Evolutionary conservation across 2,329 filamentous ascomycete genomes (phyloP).

Genomic region (Rutstroemia sp.): DNA sequence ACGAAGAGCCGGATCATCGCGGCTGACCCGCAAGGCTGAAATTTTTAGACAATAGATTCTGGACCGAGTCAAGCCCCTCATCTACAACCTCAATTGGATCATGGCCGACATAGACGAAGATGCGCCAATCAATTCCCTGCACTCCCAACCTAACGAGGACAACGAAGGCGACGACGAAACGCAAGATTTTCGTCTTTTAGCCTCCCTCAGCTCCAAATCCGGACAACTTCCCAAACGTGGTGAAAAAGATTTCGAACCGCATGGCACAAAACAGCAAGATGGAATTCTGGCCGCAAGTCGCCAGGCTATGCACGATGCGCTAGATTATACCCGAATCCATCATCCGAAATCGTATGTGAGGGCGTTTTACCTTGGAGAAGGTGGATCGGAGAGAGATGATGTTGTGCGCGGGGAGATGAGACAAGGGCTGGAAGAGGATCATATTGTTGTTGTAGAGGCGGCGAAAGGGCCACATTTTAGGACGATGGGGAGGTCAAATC

Average conservation of each 20-base stretch:
- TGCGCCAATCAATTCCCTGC: conserved; percentile 21
- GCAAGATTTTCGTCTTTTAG: conserved; percentile 77
- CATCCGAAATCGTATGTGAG: conserved; percentile 56
- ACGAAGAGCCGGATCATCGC: too few species aligned
- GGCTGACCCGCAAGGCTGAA: too few species aligned
- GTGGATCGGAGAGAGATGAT: conserved; percentile 26
- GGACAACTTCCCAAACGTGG: conserved; percentile 73
- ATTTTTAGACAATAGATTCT: too few species aligned
- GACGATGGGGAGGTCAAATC: conserved; percentile 62
- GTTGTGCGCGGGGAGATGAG: conserved; percentile 62
- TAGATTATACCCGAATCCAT: conserved; percentile 71
- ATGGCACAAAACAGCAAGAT: conserved; percentile 78
- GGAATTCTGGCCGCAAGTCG: conserved; percentile 73
- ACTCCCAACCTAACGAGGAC: conserved; percentile 35
- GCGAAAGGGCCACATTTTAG: conserved; percentile 66
- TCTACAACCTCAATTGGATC: not conserved
- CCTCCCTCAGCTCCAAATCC: conserved; percentile 43
- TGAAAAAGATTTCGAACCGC: conserved; percentile 94
- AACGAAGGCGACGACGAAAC: conserved; percentile 68
- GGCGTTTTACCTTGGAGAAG: conserved; percentile 65
- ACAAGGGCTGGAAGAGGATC: conserved; percentile 49
- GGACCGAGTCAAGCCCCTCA: too few species aligned
- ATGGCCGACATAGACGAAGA: conserved; percentile 31
- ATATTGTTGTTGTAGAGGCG: conserved; percentile 61
- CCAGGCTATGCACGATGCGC: conserved; percentile 80